Percentiles rank a stretch among this genome's conserved stretches.
Conservation (phyloP, 2,329 filamentous ascomycete genomes). For the Chaetothyriales sp. region DNA sequence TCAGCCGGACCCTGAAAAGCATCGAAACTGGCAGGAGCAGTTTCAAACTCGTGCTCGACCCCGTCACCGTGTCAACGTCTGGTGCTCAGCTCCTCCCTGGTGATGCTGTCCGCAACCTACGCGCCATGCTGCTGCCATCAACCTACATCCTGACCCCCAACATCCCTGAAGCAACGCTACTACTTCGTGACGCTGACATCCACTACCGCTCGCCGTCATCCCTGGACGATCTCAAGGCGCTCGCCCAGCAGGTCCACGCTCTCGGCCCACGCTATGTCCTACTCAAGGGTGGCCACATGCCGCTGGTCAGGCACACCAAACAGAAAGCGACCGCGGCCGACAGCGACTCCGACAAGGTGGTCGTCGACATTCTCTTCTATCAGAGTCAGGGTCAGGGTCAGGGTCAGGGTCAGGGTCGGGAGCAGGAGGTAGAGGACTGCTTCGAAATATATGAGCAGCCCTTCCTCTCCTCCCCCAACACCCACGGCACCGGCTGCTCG, state of each 20-base stretch:
- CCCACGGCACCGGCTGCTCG: slow-evolving; percentile 90
- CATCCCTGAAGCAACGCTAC: slow-evolving; percentile 34
- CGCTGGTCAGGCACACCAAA: slow-evolving; percentile 51
- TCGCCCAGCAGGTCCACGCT: slow-evolving; percentile 52
- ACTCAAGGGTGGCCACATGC: slow-evolving; percentile 82
- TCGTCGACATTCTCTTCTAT: slow-evolving; percentile 58
- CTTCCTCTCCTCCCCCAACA: slow-evolving; percentile 63
- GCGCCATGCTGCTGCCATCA: slow-evolving; percentile 29
- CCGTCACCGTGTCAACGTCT: slow-evolving; percentile 64
- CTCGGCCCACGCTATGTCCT: slow-evolving; percentile 70
- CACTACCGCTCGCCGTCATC: slow-evolving; percentile 21
- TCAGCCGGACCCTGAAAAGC: slow-evolving; percentile 23
- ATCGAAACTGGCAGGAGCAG: not conserved
- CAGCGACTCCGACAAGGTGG: slow-evolving; percentile 43
- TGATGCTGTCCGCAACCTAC: slow-evolving; percentile 28
- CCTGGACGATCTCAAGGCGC: slow-evolving; percentile 51
- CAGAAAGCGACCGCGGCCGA: slow-evolving; percentile 45
- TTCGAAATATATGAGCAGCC: slow-evolving; percentile 52
- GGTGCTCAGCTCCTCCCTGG: slow-evolving; percentile 34
- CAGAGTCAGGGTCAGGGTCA: too few relatives aligned
- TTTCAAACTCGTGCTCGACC: slow-evolving; percentile 51
- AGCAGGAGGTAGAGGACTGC: slow-evolving; percentile 19
- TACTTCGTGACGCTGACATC: slow-evolving; percentile 29
- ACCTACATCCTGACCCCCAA: slow-evolving; percentile 36
- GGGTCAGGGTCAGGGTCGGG: too few relatives aligned